Evolutionary conservation across 228 moss, liverwort and hornwort species (phyloP), one percentile per base, ranked within the genome.

Genomic region (Sphagnum magellanicum): DNA sequence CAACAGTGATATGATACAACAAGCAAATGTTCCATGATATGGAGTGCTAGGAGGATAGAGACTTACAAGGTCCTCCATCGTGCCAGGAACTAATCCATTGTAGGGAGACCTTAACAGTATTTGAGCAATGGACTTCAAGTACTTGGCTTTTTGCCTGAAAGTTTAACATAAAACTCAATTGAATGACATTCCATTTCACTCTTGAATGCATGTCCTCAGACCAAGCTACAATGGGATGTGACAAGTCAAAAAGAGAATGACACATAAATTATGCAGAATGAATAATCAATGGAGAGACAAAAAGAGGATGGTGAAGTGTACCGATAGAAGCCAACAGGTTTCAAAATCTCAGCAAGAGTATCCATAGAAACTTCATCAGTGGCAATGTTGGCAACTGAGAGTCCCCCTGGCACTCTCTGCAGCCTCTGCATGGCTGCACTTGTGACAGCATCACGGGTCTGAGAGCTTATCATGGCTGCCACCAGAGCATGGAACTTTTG

Each of bases 311-410:
- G 8, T 17, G 8, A 12, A 55, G 69, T 66, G 13, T 48, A 95
- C 95, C 95, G 85, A 69, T 95, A 95, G 76, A 92, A 95, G 48
- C 90, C 92, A 60, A 95, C 95, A 68, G 95, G 95, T 73, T 89
- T 90, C 68, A 95, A 78, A 59, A 91, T 53, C 49, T 91, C 80
- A 51, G 87, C 87, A 82, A 95, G 73, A 61, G 48, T 74, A 61
- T 85, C 92, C 68, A 88, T 71, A 55, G 86, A 75, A 68, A 86
- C 63, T 58, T 77, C 79, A 50, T 82, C 75, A 63, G 79, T 79
- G 14, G 87, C 89, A 80, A 95, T 69, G 65, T 79, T 81, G 68
- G 82, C 66, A 50, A 89, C 60, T 59, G 85, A 87, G 52, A 95
- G 82, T n/a, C 95, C 91, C 71, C 92, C 90, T 16, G 95, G 83